phyloP scores from a whole-genome alignment of 768 basidiomycete genomes.

The Xerocomellus amylosporus region DNA sequence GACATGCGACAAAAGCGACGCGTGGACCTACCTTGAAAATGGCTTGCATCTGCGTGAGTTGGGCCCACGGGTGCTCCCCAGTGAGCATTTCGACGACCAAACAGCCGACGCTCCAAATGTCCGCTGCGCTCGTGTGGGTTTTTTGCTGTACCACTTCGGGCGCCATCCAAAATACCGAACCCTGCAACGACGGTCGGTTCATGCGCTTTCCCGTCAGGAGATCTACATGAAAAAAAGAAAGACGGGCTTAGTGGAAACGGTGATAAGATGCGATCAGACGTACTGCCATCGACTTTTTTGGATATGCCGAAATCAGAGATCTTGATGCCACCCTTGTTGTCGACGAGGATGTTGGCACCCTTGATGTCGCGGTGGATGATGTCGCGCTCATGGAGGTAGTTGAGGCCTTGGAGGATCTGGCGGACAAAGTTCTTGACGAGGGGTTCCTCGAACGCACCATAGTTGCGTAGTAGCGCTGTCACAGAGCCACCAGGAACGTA shows the following conservation, averaged over 20 bases:
- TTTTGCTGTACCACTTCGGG: conserved; percentile 98
- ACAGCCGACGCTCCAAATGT: conserved; percentile 96
- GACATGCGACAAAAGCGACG: not conserved
- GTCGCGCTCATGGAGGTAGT: conserved; percentile 88
- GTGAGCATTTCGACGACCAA: conserved; percentile 96
- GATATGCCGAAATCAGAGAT: conserved; percentile 97
- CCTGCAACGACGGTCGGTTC: conserved; percentile 91
- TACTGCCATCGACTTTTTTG: conserved; percentile 95
- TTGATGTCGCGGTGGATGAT: conserved; percentile 99
- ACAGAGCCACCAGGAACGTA: conserved; percentile 97
- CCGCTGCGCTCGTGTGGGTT: conserved; percentile 85
- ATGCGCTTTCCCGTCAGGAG: conserved; percentile 61
- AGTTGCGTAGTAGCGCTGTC: conserved; percentile 81
- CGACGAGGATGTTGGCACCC: conserved; percentile 96
- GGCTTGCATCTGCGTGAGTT: conserved; percentile 97
- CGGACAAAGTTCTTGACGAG: conserved; percentile 91
- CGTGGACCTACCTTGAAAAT: conserved; percentile 77
- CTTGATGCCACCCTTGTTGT: conserved; percentile 97
- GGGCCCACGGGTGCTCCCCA: conserved; percentile 93
- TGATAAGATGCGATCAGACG: conserved; percentile 35
- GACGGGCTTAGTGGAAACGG: conserved; percentile 12
- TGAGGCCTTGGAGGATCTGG: conserved; percentile 85
- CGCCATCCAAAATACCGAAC: conserved; percentile 99
- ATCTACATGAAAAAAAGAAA: conserved; percentile 22
- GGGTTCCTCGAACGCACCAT: conserved; percentile 92